These are phyloP conservation scores for Aquilaria sinensis DNA, from an alignment of 345 rosid genomes.

Conservation along the genomic window DNA sequence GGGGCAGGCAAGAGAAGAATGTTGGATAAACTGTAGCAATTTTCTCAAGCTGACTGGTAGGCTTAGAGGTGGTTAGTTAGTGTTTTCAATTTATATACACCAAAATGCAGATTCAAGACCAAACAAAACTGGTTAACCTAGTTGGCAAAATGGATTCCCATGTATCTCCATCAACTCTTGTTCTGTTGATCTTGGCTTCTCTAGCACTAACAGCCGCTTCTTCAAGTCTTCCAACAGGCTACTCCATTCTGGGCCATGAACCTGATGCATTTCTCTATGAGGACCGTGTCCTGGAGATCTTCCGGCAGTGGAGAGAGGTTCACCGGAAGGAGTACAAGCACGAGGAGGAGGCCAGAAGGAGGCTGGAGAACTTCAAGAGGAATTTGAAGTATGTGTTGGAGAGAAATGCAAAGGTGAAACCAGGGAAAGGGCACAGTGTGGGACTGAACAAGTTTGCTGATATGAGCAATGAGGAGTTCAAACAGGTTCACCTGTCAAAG, in stretches of 20 bases:
- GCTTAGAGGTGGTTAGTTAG: neutral
- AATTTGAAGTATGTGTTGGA: constrained; percentile 40
- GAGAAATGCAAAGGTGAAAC: constrained; percentile 16
- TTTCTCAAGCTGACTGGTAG: constrained; percentile 34
- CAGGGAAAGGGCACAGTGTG: constrained; percentile 10
- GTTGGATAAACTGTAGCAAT: too few species aligned
- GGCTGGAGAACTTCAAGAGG: constrained; percentile 30
- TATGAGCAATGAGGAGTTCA: constrained; percentile 50
- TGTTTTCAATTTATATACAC: constrained; percentile 3
- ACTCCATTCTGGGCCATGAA: constrained; percentile 31
- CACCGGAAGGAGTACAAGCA: constrained; percentile 37
- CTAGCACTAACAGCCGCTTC: constrained; percentile 12
- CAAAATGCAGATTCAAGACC: neutral
- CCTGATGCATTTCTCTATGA: constrained; percentile 26
- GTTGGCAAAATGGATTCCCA: constrained; percentile 22
- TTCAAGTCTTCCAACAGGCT: constrained; percentile 22
- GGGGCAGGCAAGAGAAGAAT: neutral
- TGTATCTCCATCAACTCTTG: constrained; percentile 8
- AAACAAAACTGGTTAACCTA: neutral
- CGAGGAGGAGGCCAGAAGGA: constrained; percentile 31
- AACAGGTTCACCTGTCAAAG: constrained; percentile 24
- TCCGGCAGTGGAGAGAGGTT: constrained; percentile 36
- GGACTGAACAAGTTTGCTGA: constrained; percentile 59
- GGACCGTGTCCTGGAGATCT: constrained; percentile 30
- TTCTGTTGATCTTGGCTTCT: constrained; percentile 20